phyloP scores from a whole-genome alignment of 1,284 basidiomycete species.

The Puccinia coronata region DNA sequence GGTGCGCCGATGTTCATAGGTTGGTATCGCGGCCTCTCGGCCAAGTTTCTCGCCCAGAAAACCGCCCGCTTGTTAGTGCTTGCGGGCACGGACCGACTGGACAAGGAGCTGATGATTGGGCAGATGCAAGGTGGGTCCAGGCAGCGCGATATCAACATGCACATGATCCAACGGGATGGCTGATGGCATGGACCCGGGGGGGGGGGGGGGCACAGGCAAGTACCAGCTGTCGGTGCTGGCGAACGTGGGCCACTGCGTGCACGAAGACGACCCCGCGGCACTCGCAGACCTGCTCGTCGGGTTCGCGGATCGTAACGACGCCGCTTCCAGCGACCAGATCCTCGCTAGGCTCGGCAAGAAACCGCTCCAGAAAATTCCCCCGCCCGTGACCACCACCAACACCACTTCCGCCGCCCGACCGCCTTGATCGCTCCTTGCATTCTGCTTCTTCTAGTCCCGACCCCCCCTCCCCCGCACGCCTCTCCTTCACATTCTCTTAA shows the following conservation, averaged over 20 bases:
- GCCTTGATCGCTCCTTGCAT: not conserved
- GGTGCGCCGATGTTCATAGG: slow-evolving; percentile 62
- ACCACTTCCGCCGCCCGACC: no score
- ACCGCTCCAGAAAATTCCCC: not conserved
- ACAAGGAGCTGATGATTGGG: slow-evolving; percentile 91
- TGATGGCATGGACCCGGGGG: not conserved
- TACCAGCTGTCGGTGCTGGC: slow-evolving; percentile 88
- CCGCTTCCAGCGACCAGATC: slow-evolving; percentile 23
- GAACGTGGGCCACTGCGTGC: slow-evolving; percentile 87
- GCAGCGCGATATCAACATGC: not conserved
- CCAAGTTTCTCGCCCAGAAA: slow-evolving; percentile 72
- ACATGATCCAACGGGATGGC: not conserved
- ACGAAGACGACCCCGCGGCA: slow-evolving; percentile 84
- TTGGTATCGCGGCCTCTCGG: slow-evolving; percentile 85
- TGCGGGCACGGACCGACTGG: slow-evolving; percentile 88
- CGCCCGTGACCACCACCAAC: not conserved
- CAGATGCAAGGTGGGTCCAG: slow-evolving; percentile 69
- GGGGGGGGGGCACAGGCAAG: slow-evolving; percentile 69
- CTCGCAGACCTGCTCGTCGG: slow-evolving; percentile 78
- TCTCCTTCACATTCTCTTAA: no score
- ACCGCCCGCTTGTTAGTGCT: slow-evolving; percentile 83
- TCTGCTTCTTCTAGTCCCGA: not conserved
- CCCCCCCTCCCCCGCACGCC: no score
- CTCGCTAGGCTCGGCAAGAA: slow-evolving; percentile 28
- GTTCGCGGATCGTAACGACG: slow-evolving; percentile 90